Conservation (phyloP, 306 rosid genomes). For the Acacia crassicarpa region DNA sequence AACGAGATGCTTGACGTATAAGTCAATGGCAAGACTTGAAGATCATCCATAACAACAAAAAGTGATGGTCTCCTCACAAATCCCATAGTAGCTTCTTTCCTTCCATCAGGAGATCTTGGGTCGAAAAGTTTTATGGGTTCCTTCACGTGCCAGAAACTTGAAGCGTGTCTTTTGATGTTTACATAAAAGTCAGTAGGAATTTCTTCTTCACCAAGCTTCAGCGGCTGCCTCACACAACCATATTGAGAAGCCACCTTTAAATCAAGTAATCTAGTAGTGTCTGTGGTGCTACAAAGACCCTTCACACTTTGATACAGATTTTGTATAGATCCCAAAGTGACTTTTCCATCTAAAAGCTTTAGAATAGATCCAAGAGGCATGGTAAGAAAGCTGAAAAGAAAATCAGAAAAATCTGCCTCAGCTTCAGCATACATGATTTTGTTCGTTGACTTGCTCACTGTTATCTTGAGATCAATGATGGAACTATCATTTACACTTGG, state of each 20-base stretch:
- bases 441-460: neutral
- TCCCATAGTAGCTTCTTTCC: neutral
- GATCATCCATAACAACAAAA: conserved; percentile 37
- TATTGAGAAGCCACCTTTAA: neutral
- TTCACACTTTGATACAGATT: neutral
- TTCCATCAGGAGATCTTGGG: conserved; percentile 31
- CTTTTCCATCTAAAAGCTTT: neutral
- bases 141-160: neutral
- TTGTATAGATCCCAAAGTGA: neutral
- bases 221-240: neutral
- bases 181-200: too few relatives aligned
- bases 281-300: neutral
- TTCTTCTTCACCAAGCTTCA: neutral
- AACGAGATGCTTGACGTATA: conserved; percentile 31
- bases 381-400: conserved; percentile 18
- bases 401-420: conserved; percentile 13
- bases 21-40: conserved; percentile 23
- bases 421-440: conserved; percentile 23
- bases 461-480: neutral
- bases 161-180: neutral
- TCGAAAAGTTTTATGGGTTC: conserved; percentile 27
- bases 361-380: conserved; percentile 20
- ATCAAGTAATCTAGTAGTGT: neutral
- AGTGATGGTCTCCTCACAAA: conserved; percentile 37
- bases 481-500: neutral